Base-by-base conservation (phyloP, 192 early-diverging fungal genomes). In the Gorgonomyces haynaldii region DNA sequence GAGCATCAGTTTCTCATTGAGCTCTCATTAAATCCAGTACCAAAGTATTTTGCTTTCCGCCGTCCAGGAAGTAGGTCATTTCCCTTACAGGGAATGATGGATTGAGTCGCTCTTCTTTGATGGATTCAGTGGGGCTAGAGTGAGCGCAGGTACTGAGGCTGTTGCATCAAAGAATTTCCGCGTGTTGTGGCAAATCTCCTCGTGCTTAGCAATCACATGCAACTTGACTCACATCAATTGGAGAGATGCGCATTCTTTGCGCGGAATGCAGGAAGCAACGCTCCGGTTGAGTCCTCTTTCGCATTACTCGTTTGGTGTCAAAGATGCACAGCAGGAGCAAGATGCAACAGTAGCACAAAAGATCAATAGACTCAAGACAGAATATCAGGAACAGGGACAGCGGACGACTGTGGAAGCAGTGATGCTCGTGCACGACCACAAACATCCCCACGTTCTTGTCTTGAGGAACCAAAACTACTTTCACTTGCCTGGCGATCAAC, bases 61-160 rank as follows among this genome's bases (percentile, higher is more conserved):
- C 85, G 40, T 94, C 90, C 31, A 94, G 56, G 57, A 82, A 82
- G 60, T 85, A 78, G 12, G 90, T 88, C 65, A 94, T 48, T 29
- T 81, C 78, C 21, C 79, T 70, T 47, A 89, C 64, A 24, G 84
- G 70, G 53, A 93, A 93, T 16, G 75, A 70, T 4, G 84, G 78
- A 29, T 71, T 70, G 31, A 58, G 64, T 58, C 89, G 75, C 78
- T 93, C 89, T 40, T 79, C 72, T 30, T 67, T 65, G 55, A 92
- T 66, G 39, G 60, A 62, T 27, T 50, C 57, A 60, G 42, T 67
- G 19, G 70, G 70, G 35, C 10, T 31, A 31, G 12, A n/a, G n/a
- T n/a, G n/a, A n/a, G n/a, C n/a, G n/a, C n/a, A n/a, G n/a, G n/a
- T n/a, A n/a, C n/a, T n/a, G n/a, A n/a, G n/a, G n/a, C n/a, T n/a